Percentiles rank a stretch among this genome's conserved stretches.
These are phyloP conservation scores for Dinochytrium kinnereticum DNA, from an alignment of 371 early-diverging fungal species.

Conservation along the genomic window DNA sequence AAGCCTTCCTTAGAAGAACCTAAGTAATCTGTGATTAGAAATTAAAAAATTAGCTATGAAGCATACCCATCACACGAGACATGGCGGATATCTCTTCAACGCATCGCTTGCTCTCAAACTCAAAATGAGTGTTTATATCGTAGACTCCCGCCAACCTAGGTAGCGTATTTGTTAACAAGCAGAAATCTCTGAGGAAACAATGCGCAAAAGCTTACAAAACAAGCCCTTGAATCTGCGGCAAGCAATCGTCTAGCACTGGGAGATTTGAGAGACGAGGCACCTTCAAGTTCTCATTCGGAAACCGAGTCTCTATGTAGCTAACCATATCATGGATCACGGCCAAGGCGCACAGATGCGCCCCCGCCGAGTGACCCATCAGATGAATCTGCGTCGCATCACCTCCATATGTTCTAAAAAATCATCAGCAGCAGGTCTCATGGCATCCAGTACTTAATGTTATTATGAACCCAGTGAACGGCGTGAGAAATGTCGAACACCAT, in stretches of 20 bases:
- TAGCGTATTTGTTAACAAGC: not conserved
- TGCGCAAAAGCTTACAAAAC: conserved; percentile 24
- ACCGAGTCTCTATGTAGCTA: conserved; percentile 8
- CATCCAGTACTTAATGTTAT: conserved; percentile 28
- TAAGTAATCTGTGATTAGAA: not conserved
- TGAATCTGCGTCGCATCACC: conserved; percentile 62
- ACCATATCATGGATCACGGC: conserved; percentile 35
- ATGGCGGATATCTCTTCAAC: conserved; percentile 77
- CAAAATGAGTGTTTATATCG: conserved; percentile 66
- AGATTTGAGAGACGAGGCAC: conserved; percentile 10
- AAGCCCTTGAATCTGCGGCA: conserved; percentile 29
- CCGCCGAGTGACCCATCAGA: conserved; percentile 63
- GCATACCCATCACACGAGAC: conserved; percentile 69
- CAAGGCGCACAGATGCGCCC: conserved; percentile 48
- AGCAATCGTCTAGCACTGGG: conserved; percentile 3
- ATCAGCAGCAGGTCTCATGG: not conserved
- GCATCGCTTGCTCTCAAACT: conserved; percentile 67
- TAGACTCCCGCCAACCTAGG: conserved; percentile 62
- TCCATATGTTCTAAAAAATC: conserved; percentile 24
- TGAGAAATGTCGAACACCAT: conserved; percentile 71
- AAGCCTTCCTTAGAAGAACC: conserved; percentile 9
- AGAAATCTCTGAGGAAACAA: not conserved
- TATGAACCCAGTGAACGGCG: conserved; percentile 64
- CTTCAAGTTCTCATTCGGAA: not conserved
- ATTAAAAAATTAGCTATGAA: not conserved